phyloP scores from a whole-genome alignment of 768 basidiomycete genomes.

The Hericium alpestre region DNA sequence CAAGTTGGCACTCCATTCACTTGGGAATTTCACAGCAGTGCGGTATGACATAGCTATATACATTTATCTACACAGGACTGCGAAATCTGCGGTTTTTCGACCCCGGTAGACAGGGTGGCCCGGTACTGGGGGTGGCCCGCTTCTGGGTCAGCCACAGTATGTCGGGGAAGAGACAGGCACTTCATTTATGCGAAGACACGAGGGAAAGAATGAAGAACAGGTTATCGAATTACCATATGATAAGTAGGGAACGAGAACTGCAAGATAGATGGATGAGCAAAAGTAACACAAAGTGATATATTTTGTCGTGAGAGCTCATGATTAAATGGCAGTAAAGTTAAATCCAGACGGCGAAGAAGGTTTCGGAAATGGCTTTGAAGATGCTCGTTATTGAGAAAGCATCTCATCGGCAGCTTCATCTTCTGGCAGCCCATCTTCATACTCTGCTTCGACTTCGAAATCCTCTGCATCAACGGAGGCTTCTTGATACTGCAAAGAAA shows the following conservation, averaged over 20 bases:
- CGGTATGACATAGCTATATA: no score
- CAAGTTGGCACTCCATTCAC: no score
- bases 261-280: no score
- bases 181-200: no score
- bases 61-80: no score
- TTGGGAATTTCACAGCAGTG: no score
- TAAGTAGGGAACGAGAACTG: background rate
- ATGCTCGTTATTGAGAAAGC: background rate
- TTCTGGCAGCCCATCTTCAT: slow-evolving; percentile 2
- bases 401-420: background rate
- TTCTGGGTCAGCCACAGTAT: no score
- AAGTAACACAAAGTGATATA: background rate
- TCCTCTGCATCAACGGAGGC: slow-evolving; percentile 12
- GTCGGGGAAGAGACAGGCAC: no score
- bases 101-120: no score
- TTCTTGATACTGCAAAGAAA: slow-evolving; percentile 11
- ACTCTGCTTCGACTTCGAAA: slow-evolving; percentile 3
- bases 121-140: no score
- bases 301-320: background rate
- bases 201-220: no score
- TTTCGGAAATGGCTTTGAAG: background rate
- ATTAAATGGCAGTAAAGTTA: background rate
- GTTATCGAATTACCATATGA: background rate
- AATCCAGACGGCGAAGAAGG: background rate
- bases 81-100: no score